Evolutionary conservation across 2,329 filamentous ascomycete genomes (phyloP), one percentile per base, ranked within the genome.

Genomic region (Phialocephala sp.): DNA sequence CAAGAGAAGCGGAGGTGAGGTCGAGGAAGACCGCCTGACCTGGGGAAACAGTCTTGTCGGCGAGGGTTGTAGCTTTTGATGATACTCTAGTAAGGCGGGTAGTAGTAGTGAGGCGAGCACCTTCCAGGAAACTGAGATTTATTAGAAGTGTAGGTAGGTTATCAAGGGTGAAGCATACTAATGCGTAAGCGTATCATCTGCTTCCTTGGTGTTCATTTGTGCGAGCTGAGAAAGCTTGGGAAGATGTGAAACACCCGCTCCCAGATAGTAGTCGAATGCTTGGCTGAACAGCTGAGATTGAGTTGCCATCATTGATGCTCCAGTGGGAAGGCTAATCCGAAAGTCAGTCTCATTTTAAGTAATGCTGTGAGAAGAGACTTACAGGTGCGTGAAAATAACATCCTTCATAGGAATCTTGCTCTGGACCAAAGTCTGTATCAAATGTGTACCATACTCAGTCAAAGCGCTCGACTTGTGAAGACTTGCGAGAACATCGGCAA

Each of bases 231-330:
- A 83, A 62, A 94, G 83, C 52, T 88, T 85, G 0, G 85, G 80
- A 0, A 91, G 77, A 72, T 92, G 81, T 14, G 79, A 70, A 62
- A 81, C 77, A 70, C 87, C 85, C 37, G 84, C 78, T 0, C 85
- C 84, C 5, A 93, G 82, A 74, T 91, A 93, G 78, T 86, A 93
- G 74, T 93, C 90, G 20, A 93, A 81, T 1, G 90, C 83, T 79
- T 91, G 89, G 1, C 89, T 87, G 74, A 93, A 92, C 72, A 90
- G 81, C 73, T 91, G 86, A 1, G 86, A 88, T 75, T 93, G 89
- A 72, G 87, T 91, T 0, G 91, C 88, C 8, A 91, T 87, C 76
- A 90, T 85, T 1, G 88, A 85, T 4, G 84, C 84, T 0, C 88
- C 87, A 0, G 88, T 88, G 0, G 91, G 91, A 35, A 76, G 56